Base-by-base conservation (phyloP, 805 yeast genomes). In the Starmerella powellii region DNA sequence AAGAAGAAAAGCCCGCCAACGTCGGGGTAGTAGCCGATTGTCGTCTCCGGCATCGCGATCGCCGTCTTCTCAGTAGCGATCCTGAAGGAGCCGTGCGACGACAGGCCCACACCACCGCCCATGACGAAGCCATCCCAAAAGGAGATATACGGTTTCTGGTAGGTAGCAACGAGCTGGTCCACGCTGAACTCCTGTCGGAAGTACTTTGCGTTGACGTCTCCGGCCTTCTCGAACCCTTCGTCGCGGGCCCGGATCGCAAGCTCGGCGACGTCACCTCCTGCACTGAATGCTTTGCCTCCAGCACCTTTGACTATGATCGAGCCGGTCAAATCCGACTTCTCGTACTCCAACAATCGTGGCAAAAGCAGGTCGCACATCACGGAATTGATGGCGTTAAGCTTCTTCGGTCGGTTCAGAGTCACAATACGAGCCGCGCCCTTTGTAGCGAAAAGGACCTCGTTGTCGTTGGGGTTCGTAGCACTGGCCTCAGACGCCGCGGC, bases 31-130 rank as follows among this genome's bases (percentile, higher is more conserved):
- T 85, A 84, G 1, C 98, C 98, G 60, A 91, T 91, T 56, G 83
- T 86, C 70, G 93, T 81, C 63, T 91, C 97, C 8, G 98, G 97
- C 98, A 91, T 91, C 48, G 97, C 95, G 65, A 86, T 73, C 59
- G 78, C 72, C 10, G 97, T 87, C 54, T 74, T 72, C 55, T 88
- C 96, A 32, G 95, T 82, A n/a, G 93, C 94, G 30, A 91, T 66
- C 57, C 97, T 75, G 68, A 88, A 88, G 3, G 95, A 88, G 11
- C 84, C 79, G 63, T 91, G 97, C 32, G 84, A 80, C 0, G 88
- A 71, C 34, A 91, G 65, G 4, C 98, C 97, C 34, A 86, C 94
- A 53, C 97, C 97, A 40, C 97, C 97, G 42, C 97, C 98, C 94
- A 91, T 85, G 21, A 88, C 84, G 54, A 88, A 83, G 18, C 97